These are phyloP conservation scores for Penicillium riverlandense DNA, from an alignment of 495 filamentous ascomycete species.

Conservation along the genomic window DNA sequence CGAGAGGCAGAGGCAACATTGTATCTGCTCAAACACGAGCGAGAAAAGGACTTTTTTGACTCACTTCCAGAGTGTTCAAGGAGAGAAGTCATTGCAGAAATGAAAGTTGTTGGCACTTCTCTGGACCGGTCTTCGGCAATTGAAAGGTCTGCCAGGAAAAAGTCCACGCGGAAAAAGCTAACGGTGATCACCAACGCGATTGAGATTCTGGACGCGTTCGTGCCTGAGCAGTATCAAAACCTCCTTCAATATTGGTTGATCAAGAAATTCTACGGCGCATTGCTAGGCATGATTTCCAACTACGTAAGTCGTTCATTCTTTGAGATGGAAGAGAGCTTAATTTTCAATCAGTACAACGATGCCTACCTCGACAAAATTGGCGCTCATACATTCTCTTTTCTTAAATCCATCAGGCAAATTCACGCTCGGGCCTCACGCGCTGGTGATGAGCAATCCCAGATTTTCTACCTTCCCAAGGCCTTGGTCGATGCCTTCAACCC, in stretches of 20 bases:
- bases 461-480: conserved; percentile 1
- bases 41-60: neutral
- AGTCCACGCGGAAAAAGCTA: neutral
- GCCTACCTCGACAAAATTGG: neutral
- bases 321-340: neutral
- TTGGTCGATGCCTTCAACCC: conserved; percentile 2
- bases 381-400: neutral
- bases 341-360: neutral
- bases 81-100: neutral
- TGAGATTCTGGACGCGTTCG: conserved; percentile 4
- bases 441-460: neutral
- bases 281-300: neutral
- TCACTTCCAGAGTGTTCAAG: neutral
- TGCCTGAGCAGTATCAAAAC: conserved; percentile 2
- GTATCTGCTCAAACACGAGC: neutral
- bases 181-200: neutral
- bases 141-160: neutral
- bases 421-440: neutral
- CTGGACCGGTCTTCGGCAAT: neutral
- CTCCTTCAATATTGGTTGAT: conserved; percentile 2
- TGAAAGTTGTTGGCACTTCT: neutral
- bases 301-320: neutral
- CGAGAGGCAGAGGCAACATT: neutral
- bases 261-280: conserved; percentile 5
- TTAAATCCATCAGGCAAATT: neutral